These are phyloP conservation scores for Magnusiomyces clavatus DNA, from an alignment of 1,139 yeast species.

Conservation along the genomic window DNA sequence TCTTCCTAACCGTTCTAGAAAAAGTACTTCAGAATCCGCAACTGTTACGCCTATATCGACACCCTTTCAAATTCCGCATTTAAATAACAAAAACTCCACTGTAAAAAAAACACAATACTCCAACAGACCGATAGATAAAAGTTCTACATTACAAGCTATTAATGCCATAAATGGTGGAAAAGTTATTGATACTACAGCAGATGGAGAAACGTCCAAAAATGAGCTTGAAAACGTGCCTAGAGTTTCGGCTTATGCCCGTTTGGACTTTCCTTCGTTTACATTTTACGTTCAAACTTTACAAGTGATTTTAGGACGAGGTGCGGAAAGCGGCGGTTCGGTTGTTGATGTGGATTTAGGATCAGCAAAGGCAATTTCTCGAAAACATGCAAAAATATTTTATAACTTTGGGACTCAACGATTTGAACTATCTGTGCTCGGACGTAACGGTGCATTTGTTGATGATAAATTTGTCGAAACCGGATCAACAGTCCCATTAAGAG, in stretches of 20 bases:
- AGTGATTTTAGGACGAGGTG: constrained; percentile 84
- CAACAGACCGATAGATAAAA: constrained; percentile 7
- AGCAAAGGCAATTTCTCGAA: constrained; percentile 82
- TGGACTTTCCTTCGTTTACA: constrained; percentile 87
- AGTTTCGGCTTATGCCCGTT: constrained; percentile 83
- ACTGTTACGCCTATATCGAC: background rate
- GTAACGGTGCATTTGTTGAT: constrained; percentile 95
- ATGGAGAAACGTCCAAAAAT: background rate
- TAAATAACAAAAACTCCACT: background rate
- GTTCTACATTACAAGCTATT: constrained; percentile 12
- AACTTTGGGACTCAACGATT: constrained; percentile 92
- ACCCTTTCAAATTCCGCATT: background rate
- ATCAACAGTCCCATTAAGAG: constrained; percentile 73
- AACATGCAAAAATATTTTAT: constrained; percentile 91
- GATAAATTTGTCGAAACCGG: constrained; percentile 83
- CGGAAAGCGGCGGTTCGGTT: constrained; percentile 39
- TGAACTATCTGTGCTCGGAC: constrained; percentile 81
- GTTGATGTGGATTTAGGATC: constrained; percentile 90
- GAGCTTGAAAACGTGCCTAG: constrained; percentile 7
- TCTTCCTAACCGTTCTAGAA: too few relatives aligned
- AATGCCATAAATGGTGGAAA: constrained; percentile 4
- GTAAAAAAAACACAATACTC: background rate
- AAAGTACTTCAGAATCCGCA: background rate
- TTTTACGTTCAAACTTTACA: constrained; percentile 95
- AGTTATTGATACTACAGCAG: background rate